These are phyloP conservation scores for Cryomyces antarcticus DNA, from an alignment of 495 filamentous ascomycete genomes.

Conservation along the genomic window DNA sequence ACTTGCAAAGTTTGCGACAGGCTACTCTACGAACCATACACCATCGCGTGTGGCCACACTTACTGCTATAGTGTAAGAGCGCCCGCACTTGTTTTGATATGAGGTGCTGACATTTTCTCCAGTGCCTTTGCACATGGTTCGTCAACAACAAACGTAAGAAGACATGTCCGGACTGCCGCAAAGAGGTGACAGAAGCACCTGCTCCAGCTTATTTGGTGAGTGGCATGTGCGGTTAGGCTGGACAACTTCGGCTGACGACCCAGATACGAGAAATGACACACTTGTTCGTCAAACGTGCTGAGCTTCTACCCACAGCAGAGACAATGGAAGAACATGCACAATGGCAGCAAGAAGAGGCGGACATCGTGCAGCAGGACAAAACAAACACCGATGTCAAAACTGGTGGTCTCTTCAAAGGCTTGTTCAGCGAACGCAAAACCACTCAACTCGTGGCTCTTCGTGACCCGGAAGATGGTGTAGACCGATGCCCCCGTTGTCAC, in stretches of 20 bases:
- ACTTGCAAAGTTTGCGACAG: constrained; percentile 52
- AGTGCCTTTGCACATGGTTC: constrained; percentile 53
- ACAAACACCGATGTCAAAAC: constrained; percentile 25
- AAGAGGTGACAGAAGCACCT: constrained; percentile 34
- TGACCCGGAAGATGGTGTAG: constrained; percentile 40
- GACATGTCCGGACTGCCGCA: constrained; percentile 54
- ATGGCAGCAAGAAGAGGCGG: constrained; percentile 36
- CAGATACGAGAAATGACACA: constrained; percentile 49
- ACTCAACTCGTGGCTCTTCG: constrained; percentile 18
- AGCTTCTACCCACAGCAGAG: constrained; percentile 42
- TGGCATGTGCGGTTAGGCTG: background rate
- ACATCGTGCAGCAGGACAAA: constrained; percentile 28
- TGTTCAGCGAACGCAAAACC: constrained; percentile 26
- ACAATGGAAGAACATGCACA: constrained; percentile 36
- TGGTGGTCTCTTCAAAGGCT: constrained; percentile 45
- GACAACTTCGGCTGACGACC: constrained; percentile 1
- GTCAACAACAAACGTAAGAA: constrained; percentile 35
- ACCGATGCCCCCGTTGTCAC: constrained; percentile 40
- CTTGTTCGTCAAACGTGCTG: constrained; percentile 40
- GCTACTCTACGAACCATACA: constrained; percentile 54
- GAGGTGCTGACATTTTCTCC: background rate
- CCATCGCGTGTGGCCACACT: constrained; percentile 50
- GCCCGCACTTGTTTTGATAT: no score
- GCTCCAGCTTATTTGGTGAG: constrained; percentile 51
- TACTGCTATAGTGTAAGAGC: constrained; percentile 44